Conservation (phyloP, 371 early-diverging fungal genomes). For the Paraphysoderma sedebokerense region DNA sequence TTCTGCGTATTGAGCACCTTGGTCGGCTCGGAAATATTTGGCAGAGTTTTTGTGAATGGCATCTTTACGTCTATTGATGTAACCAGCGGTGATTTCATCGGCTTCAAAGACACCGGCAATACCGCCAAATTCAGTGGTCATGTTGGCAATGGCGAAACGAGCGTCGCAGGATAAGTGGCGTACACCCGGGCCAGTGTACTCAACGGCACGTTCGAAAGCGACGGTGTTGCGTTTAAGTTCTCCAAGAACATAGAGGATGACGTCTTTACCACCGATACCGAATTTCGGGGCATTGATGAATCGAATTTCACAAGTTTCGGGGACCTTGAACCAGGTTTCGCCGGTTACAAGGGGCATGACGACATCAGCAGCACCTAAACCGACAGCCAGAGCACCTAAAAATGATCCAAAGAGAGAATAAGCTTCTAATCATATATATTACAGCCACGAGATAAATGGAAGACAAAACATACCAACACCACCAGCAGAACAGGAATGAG, state of each 20-base stretch:
- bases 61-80: conserved; percentile 42
- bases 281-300: conserved; percentile 48
- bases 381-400: conserved; percentile 61
- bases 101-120: conserved; percentile 61
- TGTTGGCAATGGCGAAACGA: conserved; percentile 58
- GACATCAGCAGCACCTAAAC: conserved; percentile 63
- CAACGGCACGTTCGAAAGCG: conserved; percentile 60
- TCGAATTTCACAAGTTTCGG: conserved; percentile 52
- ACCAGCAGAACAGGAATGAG: conserved; percentile 63
- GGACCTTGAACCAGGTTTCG: conserved; percentile 66
- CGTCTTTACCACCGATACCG: conserved; percentile 63
- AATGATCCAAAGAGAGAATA: too few relatives aligned
- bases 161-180: conserved; percentile 58
- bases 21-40: conserved; percentile 49
- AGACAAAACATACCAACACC: too few relatives aligned
- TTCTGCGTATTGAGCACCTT: conserved; percentile 51
- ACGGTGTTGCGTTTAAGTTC: conserved; percentile 63
- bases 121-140: conserved; percentile 68
- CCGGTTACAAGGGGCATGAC: conserved; percentile 66
- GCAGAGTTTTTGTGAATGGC: conserved; percentile 44
- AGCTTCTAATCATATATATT: too few relatives aligned
- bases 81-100: conserved; percentile 50
- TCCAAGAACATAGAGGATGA: conserved; percentile 54
- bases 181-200: conserved; percentile 54
- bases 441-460: too few relatives aligned